phyloP scores from a whole-genome alignment of 2,329 filamentous ascomycete species.

The Penicillium griseofulvum region DNA sequence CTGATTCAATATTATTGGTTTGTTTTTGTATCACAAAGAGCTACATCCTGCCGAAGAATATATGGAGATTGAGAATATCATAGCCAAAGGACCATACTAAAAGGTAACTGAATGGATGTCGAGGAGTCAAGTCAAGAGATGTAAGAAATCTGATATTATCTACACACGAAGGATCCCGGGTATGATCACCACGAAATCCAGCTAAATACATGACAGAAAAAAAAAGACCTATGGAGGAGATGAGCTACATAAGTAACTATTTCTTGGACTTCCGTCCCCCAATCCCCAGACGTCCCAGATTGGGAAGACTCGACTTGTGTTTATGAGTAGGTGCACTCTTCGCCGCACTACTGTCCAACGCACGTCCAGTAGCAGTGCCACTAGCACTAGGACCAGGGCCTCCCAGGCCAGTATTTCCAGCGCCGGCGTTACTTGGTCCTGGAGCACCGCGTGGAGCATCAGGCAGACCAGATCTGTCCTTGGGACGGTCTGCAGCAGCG shows the following conservation, averaged over 20 bases:
- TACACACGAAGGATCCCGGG: neutral
- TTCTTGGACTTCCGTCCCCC: constrained; percentile 57
- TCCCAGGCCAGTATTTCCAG: constrained; percentile 39
- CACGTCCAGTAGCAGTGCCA: constrained; percentile 47
- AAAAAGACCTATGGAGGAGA: neutral
- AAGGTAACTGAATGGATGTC: neutral
- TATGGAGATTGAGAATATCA: neutral
- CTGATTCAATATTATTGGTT: neutral
- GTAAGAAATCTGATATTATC: neutral
- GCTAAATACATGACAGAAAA: neutral
- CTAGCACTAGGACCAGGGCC: constrained; percentile 13
- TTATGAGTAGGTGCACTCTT: constrained; percentile 49
- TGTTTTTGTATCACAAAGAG: neutral
- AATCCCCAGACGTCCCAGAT: constrained; percentile 70
- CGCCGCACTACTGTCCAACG: constrained; percentile 15
- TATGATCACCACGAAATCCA: constrained; percentile 25
- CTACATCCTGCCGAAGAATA: neutral
- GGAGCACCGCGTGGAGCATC: constrained; percentile 34
- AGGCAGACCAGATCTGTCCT: constrained; percentile 33
- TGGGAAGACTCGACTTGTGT: constrained; percentile 62
- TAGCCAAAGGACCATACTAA: no score
- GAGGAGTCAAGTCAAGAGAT: neutral
- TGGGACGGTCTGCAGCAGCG: constrained; percentile 27
- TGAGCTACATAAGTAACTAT: constrained; percentile 17
- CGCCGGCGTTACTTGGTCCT: constrained; percentile 24